Conservation (phyloP, 176 grass and related monocot genomes). For the Eragrostis curvula region DNA sequence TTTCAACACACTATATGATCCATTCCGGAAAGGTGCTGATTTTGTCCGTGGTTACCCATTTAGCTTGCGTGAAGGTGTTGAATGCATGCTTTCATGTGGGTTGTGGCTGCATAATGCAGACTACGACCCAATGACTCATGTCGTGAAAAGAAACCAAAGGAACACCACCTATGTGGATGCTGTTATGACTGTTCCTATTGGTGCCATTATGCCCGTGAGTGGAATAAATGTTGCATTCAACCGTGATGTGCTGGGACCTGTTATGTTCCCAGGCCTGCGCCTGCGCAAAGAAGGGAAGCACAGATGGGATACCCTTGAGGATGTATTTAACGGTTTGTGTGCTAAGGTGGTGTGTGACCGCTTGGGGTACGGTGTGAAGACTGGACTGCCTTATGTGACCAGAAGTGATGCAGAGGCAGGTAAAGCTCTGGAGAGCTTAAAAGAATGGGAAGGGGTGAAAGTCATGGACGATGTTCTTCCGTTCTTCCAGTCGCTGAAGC, state of each 20-base stretch:
- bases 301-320: conserved; percentile 90
- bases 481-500: conserved; percentile 67
- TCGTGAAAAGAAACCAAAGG: conserved; percentile 74
- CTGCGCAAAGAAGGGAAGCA: conserved; percentile 75
- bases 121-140: conserved; percentile 93
- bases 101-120: conserved; percentile 88
- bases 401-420: conserved; percentile 66
- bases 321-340: conserved; percentile 87
- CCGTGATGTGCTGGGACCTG: conserved; percentile 75
- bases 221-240: conserved; percentile 98
- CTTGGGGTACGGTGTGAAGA: conserved; percentile 76
- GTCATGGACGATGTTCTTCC: conserved; percentile 84
- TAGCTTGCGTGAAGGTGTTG: conserved; percentile 80
- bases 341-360: conserved; percentile 80
- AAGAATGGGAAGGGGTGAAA: conserved; percentile 82
- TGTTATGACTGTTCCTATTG: conserved; percentile 85
- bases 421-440: conserved; percentile 79
- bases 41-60: conserved; percentile 99
- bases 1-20: conserved; percentile 95
- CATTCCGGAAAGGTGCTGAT: conserved; percentile 77
- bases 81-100: conserved; percentile 82
- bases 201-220: conserved; percentile 76
- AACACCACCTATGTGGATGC: conserved; percentile 88
- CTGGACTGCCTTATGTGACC: conserved; percentile 84
- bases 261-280: conserved; percentile 70